phyloP scores from a whole-genome alignment of 345 rosid species.

The Euphorbia tirucalli region DNA sequence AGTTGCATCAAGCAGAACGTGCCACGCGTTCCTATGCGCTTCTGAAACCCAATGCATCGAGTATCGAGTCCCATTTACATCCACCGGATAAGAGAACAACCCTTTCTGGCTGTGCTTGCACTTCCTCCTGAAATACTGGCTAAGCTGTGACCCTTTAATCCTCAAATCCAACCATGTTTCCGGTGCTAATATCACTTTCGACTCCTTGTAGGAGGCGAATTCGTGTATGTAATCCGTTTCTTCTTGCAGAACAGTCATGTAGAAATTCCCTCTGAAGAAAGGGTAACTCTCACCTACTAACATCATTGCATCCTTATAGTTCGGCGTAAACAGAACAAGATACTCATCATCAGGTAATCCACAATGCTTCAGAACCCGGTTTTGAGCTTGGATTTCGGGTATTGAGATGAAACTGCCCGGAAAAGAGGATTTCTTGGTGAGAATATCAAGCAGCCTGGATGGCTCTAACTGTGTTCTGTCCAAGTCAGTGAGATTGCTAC shows the following conservation, averaged over 20 bases:
- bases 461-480: constrained; percentile 59
- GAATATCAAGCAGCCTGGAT: constrained; percentile 60
- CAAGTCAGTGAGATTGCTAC: constrained; percentile 45
- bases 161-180: constrained; percentile 72
- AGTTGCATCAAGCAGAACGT: constrained; percentile 62
- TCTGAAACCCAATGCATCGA: constrained; percentile 76
- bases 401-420: constrained; percentile 68
- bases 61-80: constrained; percentile 49
- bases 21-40: constrained; percentile 73
- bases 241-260: constrained; percentile 48
- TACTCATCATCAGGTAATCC: constrained; percentile 56
- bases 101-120: constrained; percentile 66
- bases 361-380: constrained; percentile 58
- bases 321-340: constrained; percentile 65
- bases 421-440: constrained; percentile 62
- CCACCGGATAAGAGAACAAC: constrained; percentile 60
- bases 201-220: constrained; percentile 60
- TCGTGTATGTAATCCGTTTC: constrained; percentile 50
- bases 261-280: constrained; percentile 61
- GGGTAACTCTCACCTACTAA: constrained; percentile 74
- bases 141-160: constrained; percentile 72
- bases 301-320: constrained; percentile 64
- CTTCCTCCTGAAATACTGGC: constrained; percentile 67
- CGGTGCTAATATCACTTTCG: constrained; percentile 60
- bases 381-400: constrained; percentile 66